Base-by-base conservation (phyloP, 169 alveolate species). In the Eimeria falciformis region DNA sequence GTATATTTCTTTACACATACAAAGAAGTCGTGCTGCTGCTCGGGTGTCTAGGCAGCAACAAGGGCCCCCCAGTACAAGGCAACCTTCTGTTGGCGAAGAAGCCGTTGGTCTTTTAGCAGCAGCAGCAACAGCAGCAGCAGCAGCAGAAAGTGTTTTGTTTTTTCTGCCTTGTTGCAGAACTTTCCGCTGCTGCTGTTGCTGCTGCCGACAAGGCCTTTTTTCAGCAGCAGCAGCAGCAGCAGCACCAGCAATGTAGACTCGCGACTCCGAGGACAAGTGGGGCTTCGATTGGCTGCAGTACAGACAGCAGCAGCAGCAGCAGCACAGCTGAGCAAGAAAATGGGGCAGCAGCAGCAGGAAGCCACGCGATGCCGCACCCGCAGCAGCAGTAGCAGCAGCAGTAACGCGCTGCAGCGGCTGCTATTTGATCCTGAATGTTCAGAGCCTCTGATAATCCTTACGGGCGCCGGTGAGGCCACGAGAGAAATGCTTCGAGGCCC, bases 381-480 rank as follows among this genome's bases (percentile, higher is more conserved):
- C 86, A 77, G 86, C 86, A 77, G 86, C 68, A 46, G 86, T 68
- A 77, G 53, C 86, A 77, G 29, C 86, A 77, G 86, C 86, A 77
- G 23, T 9, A 45, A 33, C 29, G 17, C 47, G 25, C 33, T 77
- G 86, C 68, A 77, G 86, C 86, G 68, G 25, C 86, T 77, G 23
- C 86, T 77, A 17, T 77, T 77, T 14, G 86, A 77, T 7, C 86
- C 86, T 23, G 0, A 3, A 5, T 47, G 50, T 18, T 68, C 86
- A 25, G 69, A 77, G 23, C 86, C 86, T 2, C 68, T 77, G 25
- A 77, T 77, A n/a, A 77, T 77, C 11, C 86, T 77, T 25, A 77
- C 86, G 3, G 86, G 86, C 1, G 86, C 86, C 17, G 86, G 86
- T 77, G 23, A 9, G 5, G 86, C 37, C n/a, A 14, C 11, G 37